Evolutionary conservation across 148 eudicot genomes (phyloP), one percentile per base, ranked within the genome.

Genomic region (Oxyria digyna): DNA sequence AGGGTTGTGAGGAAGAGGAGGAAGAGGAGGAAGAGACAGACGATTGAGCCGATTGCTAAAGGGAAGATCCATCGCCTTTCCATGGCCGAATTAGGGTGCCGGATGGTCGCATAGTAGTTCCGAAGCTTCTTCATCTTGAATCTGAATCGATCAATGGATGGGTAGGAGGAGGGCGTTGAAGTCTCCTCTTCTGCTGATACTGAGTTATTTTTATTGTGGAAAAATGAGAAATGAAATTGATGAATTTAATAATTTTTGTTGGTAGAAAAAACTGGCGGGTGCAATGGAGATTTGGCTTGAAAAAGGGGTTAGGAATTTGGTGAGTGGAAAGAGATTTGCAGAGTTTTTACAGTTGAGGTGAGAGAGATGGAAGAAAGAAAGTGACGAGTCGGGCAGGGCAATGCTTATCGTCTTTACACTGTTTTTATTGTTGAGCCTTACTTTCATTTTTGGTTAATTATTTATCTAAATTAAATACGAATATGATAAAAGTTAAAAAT

Each of bases 41-140:
- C 18, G 4, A 84, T 62, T 21, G 88, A 81, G 17, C 72, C 79
- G n/a, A 91, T 74, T 26, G 88, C 84, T 5, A 91, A 45, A 0
- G 96, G 90, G 62, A 87, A 78, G 76, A 91, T 84, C 90, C 92
- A 90, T 69, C 79, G 86, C 11, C 81, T 46, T 12, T 79, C 87
- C 72, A 78, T 76, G 21, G 43, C 24, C 4, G 72, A 35, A 10
- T 55, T 59, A 5, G 85, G 85, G 42, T 77, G 84, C 41, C 76
- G 72, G n/a, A 85, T 70, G 67, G 77, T 81, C 52, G 78, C 21
- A 76, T 83, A 83, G 49, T 77, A 85, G 79, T 71, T 85, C 37
- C 75, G 74, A 29, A 89, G 74, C 73, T 77, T 86, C 89, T 91
- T 86, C 91, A 86, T 87, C 45, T n/a, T n/a, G n/a, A n/a, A n/a